phyloP scores from a whole-genome alignment of 768 basidiomycete genomes.

The Collybiopsis confluens region DNA sequence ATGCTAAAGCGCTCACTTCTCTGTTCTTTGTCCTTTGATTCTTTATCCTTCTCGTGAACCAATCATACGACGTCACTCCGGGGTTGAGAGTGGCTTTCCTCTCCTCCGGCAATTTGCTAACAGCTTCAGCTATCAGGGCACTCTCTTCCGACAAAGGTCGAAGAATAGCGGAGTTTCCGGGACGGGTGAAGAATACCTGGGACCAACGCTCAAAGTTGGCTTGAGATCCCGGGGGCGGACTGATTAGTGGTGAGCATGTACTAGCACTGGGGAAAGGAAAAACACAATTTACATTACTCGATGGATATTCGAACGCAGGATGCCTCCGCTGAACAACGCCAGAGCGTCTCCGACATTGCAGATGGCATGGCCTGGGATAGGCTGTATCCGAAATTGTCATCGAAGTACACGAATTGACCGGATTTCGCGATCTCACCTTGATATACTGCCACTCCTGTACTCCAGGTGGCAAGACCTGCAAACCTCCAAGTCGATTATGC shows the following conservation, averaged over 20 bases:
- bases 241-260: conserved; percentile 3
- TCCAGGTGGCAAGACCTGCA: conserved; percentile 39
- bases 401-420: neutral
- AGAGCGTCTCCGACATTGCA: conserved; percentile 45
- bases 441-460: conserved; percentile 35
- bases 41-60: conserved; percentile 19
- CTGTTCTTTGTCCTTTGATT: conserved; percentile 19
- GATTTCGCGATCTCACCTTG: conserved; percentile 23
- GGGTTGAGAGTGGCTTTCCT: conserved; percentile 12
- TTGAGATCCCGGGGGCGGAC: conserved; percentile 51
- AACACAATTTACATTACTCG: conserved; percentile 31
- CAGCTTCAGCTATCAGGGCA: conserved; percentile 38
- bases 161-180: conserved; percentile 42
- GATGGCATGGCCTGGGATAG: conserved; percentile 38
- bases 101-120: conserved; percentile 20
- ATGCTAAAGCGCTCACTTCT: conserved; percentile 11
- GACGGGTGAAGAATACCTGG: conserved; percentile 58
- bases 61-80: conserved; percentile 16
- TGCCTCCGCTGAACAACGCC: conserved; percentile 40
- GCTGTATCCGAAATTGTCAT: conserved; percentile 19
- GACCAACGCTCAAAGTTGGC: conserved; percentile 48
- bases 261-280: neutral
- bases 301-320: conserved; percentile 39
- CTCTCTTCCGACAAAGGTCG: conserved; percentile 43
- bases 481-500: conserved; percentile 39